Evolutionary conservation across 345 rosid genomes (phyloP).

Genomic region (Eucalyptus coolabah): DNA sequence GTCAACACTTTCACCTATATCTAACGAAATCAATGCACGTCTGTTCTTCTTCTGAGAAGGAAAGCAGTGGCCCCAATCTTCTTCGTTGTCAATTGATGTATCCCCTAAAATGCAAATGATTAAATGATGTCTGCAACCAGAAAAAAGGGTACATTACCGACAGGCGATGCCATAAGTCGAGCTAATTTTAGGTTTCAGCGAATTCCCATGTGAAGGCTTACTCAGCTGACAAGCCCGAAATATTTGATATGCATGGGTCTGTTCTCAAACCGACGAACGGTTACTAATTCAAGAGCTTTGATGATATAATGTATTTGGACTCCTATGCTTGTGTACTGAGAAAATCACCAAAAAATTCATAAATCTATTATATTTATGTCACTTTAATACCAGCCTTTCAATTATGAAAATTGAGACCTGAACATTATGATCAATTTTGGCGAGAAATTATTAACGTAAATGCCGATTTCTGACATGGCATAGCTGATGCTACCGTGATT

Average conservation of each 20-base stretch:
- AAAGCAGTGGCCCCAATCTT: background rate
- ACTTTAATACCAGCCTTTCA: background rate
- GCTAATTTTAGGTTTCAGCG: background rate
- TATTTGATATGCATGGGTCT: background rate
- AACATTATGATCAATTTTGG: too few relatives aligned
- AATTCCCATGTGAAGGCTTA: background rate
- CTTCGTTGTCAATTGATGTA: background rate
- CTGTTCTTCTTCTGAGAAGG: background rate
- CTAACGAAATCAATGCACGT: background rate
- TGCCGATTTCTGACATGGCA: fast-evolving
- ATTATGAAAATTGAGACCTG: background rate
- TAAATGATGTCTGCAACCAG: background rate
- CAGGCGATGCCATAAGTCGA: background rate
- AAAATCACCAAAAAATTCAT: background rate
- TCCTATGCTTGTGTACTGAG: background rate
- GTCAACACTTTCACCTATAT: background rate
- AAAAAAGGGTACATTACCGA: background rate
- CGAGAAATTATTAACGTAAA: fast-evolving
- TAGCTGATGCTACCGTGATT: fast-evolving
- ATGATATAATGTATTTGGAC: background rate
- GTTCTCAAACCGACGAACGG: background rate
- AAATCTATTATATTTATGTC: background rate
- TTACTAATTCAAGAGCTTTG: background rate
- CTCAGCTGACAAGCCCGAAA: background rate
- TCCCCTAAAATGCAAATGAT: background rate